phyloP scores from a whole-genome alignment of 805 yeast species.

The Brettanomyces nanus region DNA sequence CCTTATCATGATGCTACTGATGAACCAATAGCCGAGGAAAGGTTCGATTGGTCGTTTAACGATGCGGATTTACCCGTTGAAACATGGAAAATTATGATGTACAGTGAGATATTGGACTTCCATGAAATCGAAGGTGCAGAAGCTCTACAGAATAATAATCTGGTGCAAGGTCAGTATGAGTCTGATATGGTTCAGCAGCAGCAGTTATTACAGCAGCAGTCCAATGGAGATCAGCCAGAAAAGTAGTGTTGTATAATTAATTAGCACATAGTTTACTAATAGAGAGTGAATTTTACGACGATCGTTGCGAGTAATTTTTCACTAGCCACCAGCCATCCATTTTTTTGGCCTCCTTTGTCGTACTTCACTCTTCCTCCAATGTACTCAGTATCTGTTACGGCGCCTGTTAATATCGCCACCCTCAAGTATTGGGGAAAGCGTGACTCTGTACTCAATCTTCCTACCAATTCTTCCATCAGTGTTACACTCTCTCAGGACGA shows the following conservation, averaged over 20 bases:
- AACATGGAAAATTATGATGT: slow-evolving; percentile 99
- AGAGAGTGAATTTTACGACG: too few species aligned
- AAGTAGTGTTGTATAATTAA: slow-evolving; percentile 3
- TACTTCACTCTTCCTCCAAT: too few species aligned
- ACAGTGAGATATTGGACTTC: slow-evolving; percentile 91
- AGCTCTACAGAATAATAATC: slow-evolving; percentile 14
- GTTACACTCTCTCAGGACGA: slow-evolving; percentile 91
- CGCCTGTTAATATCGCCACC: slow-evolving; percentile 97
- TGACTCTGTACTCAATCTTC: slow-evolving; percentile 78
- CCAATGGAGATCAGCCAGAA: slow-evolving; percentile 9
- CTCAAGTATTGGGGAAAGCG: slow-evolving; percentile 99
- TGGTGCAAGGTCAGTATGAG: slow-evolving; percentile 12
- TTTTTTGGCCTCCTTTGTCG: too few species aligned
- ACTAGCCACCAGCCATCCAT: not conserved
- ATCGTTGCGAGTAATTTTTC: too few species aligned
- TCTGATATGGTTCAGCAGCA: slow-evolving; percentile 20
- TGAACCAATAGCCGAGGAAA: slow-evolving; percentile 89
- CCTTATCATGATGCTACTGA: slow-evolving; percentile 97
- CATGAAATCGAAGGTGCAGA: slow-evolving; percentile 67
- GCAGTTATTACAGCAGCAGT: slow-evolving; percentile 7
- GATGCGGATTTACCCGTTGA: slow-evolving; percentile 97
- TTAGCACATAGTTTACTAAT: not conserved
- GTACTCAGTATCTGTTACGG: slow-evolving; percentile 79
- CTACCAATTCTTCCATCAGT: slow-evolving; percentile 93
- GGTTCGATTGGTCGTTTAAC: slow-evolving; percentile 96